These are phyloP conservation scores for Crepidotus variabilis DNA, from an alignment of 768 basidiomycete genomes.

Conservation along the genomic window DNA sequence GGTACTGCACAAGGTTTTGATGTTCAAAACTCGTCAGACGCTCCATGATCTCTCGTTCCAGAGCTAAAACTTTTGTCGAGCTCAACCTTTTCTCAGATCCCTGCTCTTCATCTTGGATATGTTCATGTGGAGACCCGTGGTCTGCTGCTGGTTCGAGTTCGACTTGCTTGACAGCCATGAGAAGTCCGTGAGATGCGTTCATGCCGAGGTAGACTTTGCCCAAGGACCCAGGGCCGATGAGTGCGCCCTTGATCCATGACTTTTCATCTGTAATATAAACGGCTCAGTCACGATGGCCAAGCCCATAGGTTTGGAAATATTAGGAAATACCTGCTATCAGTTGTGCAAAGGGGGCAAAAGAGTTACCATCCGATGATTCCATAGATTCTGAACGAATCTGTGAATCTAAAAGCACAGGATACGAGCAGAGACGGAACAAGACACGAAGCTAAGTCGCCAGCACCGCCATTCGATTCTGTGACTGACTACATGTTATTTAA, in stretches of 20 bases:
- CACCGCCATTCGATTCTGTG: too few species aligned
- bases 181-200: conserved; percentile 84
- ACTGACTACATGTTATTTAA: too few species aligned
- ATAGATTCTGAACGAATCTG: too few species aligned
- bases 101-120: conserved; percentile 16
- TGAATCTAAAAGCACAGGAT: too few species aligned
- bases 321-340: too few species aligned
- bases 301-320: too few species aligned
- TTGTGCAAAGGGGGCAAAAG: too few species aligned
- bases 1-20: conserved; percentile 96
- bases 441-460: too few species aligned
- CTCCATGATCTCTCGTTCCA: conserved; percentile 94
- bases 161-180: conserved; percentile 99
- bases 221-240: conserved; percentile 93
- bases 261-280: conserved; percentile 25
- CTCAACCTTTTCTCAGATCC: too few species aligned
- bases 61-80: conserved; percentile 77
- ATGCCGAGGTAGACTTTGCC: conserved; percentile 95
- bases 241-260: conserved; percentile 96
- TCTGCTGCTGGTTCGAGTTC: conserved; percentile 81
- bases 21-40: conserved; percentile 90
- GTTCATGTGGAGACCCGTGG: conserved; percentile 88
- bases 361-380: too few species aligned
- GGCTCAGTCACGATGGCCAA: too few species aligned
- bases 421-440: too few species aligned